phyloP scores from a whole-genome alignment of 257 asterid genomes.

The Rhazya stricta region DNA sequence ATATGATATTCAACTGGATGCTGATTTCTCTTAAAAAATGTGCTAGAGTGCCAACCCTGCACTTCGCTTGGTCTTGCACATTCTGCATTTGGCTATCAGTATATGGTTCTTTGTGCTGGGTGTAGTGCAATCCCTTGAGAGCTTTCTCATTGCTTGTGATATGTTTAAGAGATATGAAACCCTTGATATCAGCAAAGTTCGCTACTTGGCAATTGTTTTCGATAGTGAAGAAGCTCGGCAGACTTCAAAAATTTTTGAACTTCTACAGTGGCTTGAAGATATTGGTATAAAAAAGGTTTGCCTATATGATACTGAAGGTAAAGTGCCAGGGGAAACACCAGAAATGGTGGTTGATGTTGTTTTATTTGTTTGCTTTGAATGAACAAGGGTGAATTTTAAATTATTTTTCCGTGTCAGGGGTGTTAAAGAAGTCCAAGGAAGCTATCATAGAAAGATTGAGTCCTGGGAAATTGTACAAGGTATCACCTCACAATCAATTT shows the following conservation, averaged over 20 bases:
- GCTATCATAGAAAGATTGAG: conserved; percentile 45
- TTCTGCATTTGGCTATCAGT: conserved; percentile 63
- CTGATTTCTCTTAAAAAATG: conserved; percentile 14
- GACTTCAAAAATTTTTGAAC: conserved; percentile 57
- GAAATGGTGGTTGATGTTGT: conserved; percentile 3
- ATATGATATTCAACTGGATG: conserved; percentile 10
- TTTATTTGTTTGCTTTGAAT: conserved; percentile 7
- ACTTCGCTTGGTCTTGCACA: conserved; percentile 48
- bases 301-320: conserved; percentile 89
- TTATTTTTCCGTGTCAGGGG: conserved; percentile 46
- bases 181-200: conserved; percentile 61
- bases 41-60: conserved; percentile 50
- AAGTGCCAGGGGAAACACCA: conserved; percentile 1
- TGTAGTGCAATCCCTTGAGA: conserved; percentile 49
- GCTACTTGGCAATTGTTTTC: conserved; percentile 77
- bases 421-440: conserved; percentile 67
- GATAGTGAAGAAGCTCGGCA: conserved; percentile 84
- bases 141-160: conserved; percentile 66
- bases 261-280: conserved; percentile 62
- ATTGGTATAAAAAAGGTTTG: conserved; percentile 65
- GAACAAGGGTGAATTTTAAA: conserved; percentile 14
- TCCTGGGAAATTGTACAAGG: conserved; percentile 42
- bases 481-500: conserved; percentile 24
- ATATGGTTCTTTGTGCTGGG: conserved; percentile 53
- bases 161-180: conserved; percentile 41